phyloP scores from a whole-genome alignment of 2,329 filamentous ascomycete species.

The Aspergillus fumigatiaffinis region DNA sequence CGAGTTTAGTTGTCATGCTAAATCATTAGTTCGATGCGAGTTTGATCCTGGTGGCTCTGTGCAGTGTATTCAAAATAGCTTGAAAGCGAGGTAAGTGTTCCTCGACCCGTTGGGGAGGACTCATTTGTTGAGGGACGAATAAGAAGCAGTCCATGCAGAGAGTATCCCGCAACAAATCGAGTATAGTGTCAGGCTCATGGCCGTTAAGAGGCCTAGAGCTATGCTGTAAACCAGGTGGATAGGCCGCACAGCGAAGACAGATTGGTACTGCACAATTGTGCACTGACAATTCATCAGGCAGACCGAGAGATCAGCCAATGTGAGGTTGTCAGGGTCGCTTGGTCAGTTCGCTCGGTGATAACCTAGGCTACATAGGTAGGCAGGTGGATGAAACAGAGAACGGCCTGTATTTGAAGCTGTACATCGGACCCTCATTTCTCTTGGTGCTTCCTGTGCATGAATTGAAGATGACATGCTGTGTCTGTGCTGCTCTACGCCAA shows the following conservation, averaged over 20 bases:
- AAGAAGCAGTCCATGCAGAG: background rate
- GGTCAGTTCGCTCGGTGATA: background rate
- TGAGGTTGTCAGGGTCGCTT: background rate
- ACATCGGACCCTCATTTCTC: background rate
- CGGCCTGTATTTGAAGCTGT: background rate
- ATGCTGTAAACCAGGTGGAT: background rate
- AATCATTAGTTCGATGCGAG: background rate
- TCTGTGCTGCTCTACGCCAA: too few relatives aligned
- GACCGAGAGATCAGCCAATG: background rate
- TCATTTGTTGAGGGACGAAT: background rate
- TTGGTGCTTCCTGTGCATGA: background rate
- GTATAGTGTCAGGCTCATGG: background rate
- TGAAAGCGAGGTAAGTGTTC: background rate
- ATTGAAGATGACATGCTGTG: too few relatives aligned
- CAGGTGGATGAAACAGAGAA: background rate
- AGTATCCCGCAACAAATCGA: background rate
- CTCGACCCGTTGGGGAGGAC: background rate
- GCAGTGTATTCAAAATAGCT: background rate
- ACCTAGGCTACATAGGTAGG: background rate
- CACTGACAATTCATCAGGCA: background rate
- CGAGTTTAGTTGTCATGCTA: background rate
- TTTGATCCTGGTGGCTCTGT: background rate
- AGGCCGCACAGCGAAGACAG: background rate
- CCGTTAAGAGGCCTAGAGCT: background rate
- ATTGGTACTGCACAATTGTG: background rate